These are phyloP conservation scores for Solanum gracilifrons DNA, from an alignment of 257 asterid genomes.

Conservation along the genomic window DNA sequence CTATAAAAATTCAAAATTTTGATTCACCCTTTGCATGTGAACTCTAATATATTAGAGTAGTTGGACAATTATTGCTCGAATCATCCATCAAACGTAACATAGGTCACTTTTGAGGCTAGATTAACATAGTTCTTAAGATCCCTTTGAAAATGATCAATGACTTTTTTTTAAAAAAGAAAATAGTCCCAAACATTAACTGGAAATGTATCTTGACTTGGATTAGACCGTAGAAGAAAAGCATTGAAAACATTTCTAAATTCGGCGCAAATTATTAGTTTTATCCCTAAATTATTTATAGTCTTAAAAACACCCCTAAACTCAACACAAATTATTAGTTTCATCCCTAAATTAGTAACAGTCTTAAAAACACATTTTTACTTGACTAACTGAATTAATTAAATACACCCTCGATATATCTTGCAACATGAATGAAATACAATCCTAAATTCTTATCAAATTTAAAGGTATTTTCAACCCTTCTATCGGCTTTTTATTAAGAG, in stretches of 20 bases:
- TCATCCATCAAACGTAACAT: not conserved
- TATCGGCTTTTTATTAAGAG: not conserved
- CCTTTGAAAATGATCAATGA: not conserved
- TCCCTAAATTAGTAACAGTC: not conserved
- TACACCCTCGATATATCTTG: not conserved
- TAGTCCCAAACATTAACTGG: not conserved
- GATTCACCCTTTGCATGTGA: not conserved
- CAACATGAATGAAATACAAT: not conserved
- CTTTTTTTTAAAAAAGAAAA: not conserved
- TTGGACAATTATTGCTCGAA: not conserved
- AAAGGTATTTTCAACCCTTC: not conserved
- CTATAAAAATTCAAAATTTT: not conserved
- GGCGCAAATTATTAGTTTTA: too few relatives aligned
- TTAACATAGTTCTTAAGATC: not conserved
- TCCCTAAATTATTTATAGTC: too few relatives aligned
- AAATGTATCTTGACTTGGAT: not conserved
- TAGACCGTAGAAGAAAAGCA: not conserved
- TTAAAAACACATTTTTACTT: too few relatives aligned
- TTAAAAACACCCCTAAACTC: too few relatives aligned
- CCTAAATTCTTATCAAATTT: not conserved
- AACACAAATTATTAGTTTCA: not conserved
- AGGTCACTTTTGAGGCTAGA: not conserved
- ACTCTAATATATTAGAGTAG: not conserved
- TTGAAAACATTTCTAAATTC: not conserved
- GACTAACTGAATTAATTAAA: not conserved